Evolutionary conservation across 176 grass and related monocot genomes (phyloP).

Genomic region (Alloteropsis semialata): DNA sequence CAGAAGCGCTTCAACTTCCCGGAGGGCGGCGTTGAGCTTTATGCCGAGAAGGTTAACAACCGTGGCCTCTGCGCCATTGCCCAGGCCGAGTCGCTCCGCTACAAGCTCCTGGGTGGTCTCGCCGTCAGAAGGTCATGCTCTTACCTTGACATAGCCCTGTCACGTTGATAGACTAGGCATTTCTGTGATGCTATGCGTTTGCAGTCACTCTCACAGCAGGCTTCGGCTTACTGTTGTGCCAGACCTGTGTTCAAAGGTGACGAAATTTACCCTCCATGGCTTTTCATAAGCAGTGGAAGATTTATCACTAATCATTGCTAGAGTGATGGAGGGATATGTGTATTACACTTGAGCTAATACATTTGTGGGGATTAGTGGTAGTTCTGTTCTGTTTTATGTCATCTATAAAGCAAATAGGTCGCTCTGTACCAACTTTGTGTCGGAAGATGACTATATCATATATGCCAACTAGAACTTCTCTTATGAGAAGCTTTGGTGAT

Average conservation of each 20-base stretch:
- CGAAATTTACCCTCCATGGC: constrained; percentile 41
- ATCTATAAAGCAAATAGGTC: constrained; percentile 97
- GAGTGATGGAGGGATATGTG: constrained; percentile 37
- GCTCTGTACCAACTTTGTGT: constrained; percentile 80
- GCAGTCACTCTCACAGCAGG: constrained; percentile 77
- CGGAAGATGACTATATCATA: constrained; percentile 82
- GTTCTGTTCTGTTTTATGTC: background rate
- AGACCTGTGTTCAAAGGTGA: constrained; percentile 75
- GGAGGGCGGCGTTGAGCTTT: constrained; percentile 67
- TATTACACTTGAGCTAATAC: background rate
- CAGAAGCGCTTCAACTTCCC: constrained; percentile 88
- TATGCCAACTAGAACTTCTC: constrained; percentile 4
- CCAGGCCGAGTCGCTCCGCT: constrained; percentile 79
- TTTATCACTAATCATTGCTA: constrained; percentile 14
- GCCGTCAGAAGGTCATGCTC: constrained; percentile 67
- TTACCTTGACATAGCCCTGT: background rate
- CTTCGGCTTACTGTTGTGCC: constrained; percentile 26
- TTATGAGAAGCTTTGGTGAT: constrained; percentile 13
- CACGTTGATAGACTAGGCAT: background rate
- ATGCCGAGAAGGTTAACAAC: constrained; percentile 84
- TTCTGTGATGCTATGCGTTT: background rate
- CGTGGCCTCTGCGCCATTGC: constrained; percentile 84
- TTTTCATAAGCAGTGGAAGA: background rate
- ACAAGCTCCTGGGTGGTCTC: constrained; percentile 84
- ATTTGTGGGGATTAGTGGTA: background rate